Evolutionary conservation across 352 stramenopile species (phyloP).

Genomic region (Hyphochytrium catenoides): DNA sequence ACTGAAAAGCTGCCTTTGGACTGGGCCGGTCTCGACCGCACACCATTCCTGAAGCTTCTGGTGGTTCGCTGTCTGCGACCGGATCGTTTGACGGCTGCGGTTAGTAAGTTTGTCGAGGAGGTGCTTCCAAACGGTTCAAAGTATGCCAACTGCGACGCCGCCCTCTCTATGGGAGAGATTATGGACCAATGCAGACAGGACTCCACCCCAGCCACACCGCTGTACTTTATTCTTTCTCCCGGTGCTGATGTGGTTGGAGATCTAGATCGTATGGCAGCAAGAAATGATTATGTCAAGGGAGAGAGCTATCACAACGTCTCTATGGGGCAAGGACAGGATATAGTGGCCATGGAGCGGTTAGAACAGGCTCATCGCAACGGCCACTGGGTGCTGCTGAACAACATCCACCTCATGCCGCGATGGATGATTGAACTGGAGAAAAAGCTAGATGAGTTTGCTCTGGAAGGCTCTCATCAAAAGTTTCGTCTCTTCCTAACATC

Average conservation of each 20-base stretch:
- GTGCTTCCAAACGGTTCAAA: conserved; percentile 74
- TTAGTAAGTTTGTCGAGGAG: conserved; percentile 82
- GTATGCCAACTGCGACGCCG: conserved; percentile 89
- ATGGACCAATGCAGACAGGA: conserved; percentile 84
- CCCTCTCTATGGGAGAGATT: conserved; percentile 80
- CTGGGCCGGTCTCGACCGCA: conserved; percentile 81
- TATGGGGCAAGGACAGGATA: conserved; percentile 89
- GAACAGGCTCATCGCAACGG: conserved; percentile 81
- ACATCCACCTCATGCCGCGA: conserved; percentile 89
- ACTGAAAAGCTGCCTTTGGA: conserved; percentile 88
- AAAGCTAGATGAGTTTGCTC: conserved; percentile 84
- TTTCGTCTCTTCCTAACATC: conserved; percentile 84
- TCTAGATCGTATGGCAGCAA: conserved; percentile 76
- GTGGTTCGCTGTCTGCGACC: conserved; percentile 78
- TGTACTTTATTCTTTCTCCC: conserved; percentile 91
- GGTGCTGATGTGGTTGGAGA: conserved; percentile 84
- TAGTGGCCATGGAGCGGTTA: conserved; percentile 81
- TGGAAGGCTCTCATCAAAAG: conserved; percentile 74
- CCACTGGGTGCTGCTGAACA: conserved; percentile 94
- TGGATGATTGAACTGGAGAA: conserved; percentile 90
- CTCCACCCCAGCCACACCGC: conserved; percentile 76
- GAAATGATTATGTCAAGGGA: conserved; percentile 84
- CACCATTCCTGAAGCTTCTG: conserved; percentile 86
- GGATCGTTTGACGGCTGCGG: conserved; percentile 76
- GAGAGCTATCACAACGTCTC: conserved; percentile 91